A percentile compares a stretch with the other conserved stretches of the same genome.
These are phyloP conservation scores for Claviceps quebecensis DNA, from an alignment of 2,329 filamentous ascomycete genomes.

Conservation along the genomic window DNA sequence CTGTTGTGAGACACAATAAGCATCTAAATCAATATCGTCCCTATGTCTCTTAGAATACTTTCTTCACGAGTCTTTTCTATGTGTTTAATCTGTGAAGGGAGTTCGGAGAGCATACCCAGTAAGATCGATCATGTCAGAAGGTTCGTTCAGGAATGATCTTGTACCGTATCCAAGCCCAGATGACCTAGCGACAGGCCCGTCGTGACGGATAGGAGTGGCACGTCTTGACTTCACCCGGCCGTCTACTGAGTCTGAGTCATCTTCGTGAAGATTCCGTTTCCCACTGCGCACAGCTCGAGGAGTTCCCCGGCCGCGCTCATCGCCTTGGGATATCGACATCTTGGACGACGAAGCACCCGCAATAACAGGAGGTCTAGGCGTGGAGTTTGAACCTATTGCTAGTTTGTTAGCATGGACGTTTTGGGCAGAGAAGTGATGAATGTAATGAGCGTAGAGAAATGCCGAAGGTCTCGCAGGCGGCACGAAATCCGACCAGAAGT, in stretches of 20 bases:
- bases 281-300: constrained; percentile 14
- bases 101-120: constrained; percentile 21
- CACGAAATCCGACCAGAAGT: neutral
- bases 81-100: no score
- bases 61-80: neutral
- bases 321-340: neutral
- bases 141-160: constrained; percentile 2
- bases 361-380: neutral
- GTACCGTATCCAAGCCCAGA: neutral
- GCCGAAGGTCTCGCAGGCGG: neutral
- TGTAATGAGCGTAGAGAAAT: neutral
- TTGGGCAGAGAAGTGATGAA: neutral
- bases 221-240: constrained; percentile 20
- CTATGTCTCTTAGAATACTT: neutral
- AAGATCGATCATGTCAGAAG: constrained; percentile 25
- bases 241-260: constrained; percentile 7
- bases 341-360: neutral
- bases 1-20: constrained; percentile 19
- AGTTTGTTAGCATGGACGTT: neutral
- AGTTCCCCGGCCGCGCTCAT: constrained; percentile 3
- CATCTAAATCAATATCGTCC: constrained; percentile 21
- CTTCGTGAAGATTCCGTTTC: constrained; percentile 16
- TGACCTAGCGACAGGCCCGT: neutral
- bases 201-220: constrained; percentile 12
- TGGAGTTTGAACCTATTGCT: neutral